Percentiles rank a stretch among this genome's conserved stretches.
phyloP scores from a whole-genome alignment of 164 flowering plant species.

The Berberis vulgaris region DNA sequence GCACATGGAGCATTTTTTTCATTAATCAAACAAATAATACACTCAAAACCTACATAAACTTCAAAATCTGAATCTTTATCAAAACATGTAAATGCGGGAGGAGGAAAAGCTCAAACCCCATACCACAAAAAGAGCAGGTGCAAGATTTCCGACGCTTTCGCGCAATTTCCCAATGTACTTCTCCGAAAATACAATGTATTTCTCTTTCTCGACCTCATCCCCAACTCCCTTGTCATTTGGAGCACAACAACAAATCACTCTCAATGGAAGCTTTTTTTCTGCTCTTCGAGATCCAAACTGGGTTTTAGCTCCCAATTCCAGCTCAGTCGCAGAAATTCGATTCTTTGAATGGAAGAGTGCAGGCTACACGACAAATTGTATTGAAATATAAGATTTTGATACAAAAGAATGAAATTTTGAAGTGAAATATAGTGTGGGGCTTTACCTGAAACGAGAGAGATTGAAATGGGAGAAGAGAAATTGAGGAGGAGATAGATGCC shows the following conservation, averaged over 20 bases:
- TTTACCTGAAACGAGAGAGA: constrained; percentile 22
- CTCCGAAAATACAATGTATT: constrained; percentile 5
- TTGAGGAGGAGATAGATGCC: constrained; percentile 29
- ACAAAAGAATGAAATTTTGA: constrained; percentile 7
- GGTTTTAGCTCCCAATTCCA: constrained; percentile 14
- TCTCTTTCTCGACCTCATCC: constrained; percentile 10
- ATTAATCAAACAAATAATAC: background rate
- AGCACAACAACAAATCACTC: constrained; percentile 12
- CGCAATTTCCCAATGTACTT: constrained; percentile 23
- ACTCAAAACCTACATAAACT: background rate
- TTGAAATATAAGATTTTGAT: constrained; percentile 3
- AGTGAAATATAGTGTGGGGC: background rate
- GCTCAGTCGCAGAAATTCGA: constrained; percentile 8
- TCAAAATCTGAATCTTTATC: background rate
- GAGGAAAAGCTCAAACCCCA: background rate
- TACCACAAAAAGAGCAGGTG: constrained; percentile 41
- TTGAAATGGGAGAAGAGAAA: constrained; percentile 19
- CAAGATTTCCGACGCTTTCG: constrained; percentile 21
- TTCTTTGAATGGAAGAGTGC: constrained; percentile 9
- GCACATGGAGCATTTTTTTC: background rate
- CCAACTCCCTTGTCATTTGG: constrained; percentile 16
- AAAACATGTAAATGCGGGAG: background rate
- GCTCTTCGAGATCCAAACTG: constrained; percentile 7
- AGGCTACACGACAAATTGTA: too few relatives aligned
- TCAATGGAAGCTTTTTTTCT: constrained; percentile 8